A percentile compares a stretch with the other conserved stretches of the same genome.
These are phyloP conservation scores for Lycium ferocissimum DNA, from an alignment of 257 asterid species.

Conservation along the genomic window DNA sequence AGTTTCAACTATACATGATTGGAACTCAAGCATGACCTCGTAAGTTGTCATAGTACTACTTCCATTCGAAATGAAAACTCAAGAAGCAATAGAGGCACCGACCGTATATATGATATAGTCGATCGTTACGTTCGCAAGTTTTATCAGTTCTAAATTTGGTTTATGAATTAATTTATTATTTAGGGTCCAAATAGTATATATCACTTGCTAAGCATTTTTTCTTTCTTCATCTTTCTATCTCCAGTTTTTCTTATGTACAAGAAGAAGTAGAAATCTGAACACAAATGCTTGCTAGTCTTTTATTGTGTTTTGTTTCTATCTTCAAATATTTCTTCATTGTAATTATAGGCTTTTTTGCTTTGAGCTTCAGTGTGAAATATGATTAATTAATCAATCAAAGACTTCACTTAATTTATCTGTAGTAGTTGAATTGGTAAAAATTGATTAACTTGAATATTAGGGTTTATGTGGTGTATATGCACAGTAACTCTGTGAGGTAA, in stretches of 20 bases:
- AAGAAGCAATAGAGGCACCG: no score
- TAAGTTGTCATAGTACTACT: constrained; percentile 30
- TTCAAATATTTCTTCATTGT: not conserved
- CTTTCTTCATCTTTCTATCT: not conserved
- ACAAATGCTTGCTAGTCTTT: not conserved
- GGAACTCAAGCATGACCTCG: constrained; percentile 36
- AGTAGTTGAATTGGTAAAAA: no score
- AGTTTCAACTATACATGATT: constrained; percentile 28
- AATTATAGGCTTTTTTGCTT: not conserved
- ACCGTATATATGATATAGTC: no score
- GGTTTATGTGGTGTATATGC: not conserved
- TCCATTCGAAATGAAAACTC: not conserved
- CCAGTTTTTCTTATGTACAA: not conserved
- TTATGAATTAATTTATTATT: not conserved
- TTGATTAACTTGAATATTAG: constrained; percentile 3
- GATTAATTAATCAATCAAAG: not conserved
- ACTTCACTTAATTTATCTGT: not conserved
- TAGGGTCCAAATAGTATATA: not conserved
- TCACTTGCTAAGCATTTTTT: not conserved
- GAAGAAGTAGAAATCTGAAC: not conserved
- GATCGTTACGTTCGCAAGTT: no score
- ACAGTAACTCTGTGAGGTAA: not conserved
- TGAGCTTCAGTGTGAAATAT: not conserved
- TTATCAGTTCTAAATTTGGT: not conserved
- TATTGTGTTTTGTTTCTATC: not conserved